Base-by-base conservation (phyloP, 768 basidiomycete genomes). In the Fomitopsis pulvina region DNA sequence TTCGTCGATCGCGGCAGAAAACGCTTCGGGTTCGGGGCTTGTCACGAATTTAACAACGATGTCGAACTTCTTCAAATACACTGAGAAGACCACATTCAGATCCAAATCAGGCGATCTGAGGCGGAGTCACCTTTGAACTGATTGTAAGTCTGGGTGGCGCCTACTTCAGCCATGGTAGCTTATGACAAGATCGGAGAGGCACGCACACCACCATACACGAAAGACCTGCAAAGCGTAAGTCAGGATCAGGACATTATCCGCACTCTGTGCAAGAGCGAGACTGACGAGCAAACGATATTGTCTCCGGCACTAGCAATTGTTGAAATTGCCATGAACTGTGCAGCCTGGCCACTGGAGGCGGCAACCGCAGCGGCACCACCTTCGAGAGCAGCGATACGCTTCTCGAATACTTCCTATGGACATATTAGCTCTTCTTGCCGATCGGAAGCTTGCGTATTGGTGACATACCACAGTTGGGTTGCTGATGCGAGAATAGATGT, bases 331-430 rank as follows among this genome's bases (percentile, higher is more conserved):
- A 88, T 69, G 65, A 89, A 85, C 57, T 90, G 87, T 0, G 87
- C 89, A 6, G 84, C 71, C 61, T 88, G 87, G 0, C 88, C 89
- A 47, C 83, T 85, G 3, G 85, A 68, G 0, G 81, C 74, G 2
- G 87, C 87, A 2, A 91, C 74, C 5, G 88, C 88, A 0, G 85
- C 87, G 1, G 70, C 71, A 22, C 89, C 89, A 10, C 86, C 85
- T 63, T 92, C 89, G n/a, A 91, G 73, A 0, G 84, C 84, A 3
- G 85, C 82, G 24, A 90, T 81, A 6, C 88, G 80, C 49, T 82
- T 75, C 64, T 91, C 89, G 55, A 92, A 88, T 1, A 89, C 83
- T 48, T 81, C 83, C 85, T 86, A 55, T 10, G 40, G 11, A 25
- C 21, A 21, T 20, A 43, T 22, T 20, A 2, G 3, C 14, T 39